Evolutionary conservation across 805 yeast genomes (phyloP), one percentile per base, ranked within the genome.

Genomic region (Candida chauliodis): DNA sequence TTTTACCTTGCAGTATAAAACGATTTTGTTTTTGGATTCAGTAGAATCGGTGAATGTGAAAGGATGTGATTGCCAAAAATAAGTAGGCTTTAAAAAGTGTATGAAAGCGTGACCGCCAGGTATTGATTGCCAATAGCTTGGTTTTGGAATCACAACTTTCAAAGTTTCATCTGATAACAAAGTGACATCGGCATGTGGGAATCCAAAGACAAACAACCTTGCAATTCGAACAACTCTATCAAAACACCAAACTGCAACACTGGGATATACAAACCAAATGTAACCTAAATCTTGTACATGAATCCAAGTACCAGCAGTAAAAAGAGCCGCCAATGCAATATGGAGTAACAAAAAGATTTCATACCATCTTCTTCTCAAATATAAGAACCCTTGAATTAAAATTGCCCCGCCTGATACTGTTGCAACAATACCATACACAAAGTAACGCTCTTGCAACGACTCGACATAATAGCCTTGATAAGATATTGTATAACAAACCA

Each of bases 21-120:
- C 25, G 13, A 31, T 31, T 5, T 50, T 41, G 15, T 31, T 10
- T 17, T n/a, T 21, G 8, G 8, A 9, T 8, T 14, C 3, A 49
- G 47, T 16, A 63, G 51, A 7, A 45, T 55, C 60, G 21, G 59
- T 53, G 51, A 20, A 32, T 35, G 73, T 66, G 51, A 69, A 69
- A 3, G 73, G 73, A 48, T 68, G 73, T 9, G 71, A 61, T 50
- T 68, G 72, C 71, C 73, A 68, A 58, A 66, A 67, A 43, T 61
- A 55, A 2, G 65, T 47, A n/a, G 71, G 63, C 46, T 66, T 55
- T 26, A 66, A 37, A 51, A 68, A 66, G 50, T 63, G 61, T 31
- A 69, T 53, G 51, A 50, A 69, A 1, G 70, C 66, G 48, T 59
- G 63, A 34, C 62, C 56, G 35, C 67, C 62, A 17, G 74, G 69